phyloP scores from a whole-genome alignment of 2,329 filamentous ascomycete species.

The Penicillium polonicum region DNA sequence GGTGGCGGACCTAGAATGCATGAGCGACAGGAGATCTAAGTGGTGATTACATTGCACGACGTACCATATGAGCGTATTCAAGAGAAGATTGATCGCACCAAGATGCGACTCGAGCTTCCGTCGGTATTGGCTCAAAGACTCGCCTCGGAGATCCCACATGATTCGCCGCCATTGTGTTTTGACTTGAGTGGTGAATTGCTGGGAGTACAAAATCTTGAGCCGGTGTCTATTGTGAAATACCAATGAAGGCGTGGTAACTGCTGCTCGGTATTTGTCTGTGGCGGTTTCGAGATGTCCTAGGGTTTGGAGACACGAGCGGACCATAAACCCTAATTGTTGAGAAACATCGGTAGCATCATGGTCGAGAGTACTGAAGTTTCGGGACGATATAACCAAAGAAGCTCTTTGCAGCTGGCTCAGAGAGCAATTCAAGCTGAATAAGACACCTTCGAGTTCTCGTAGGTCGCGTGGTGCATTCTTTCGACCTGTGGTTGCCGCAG shows the following conservation, averaged over 20 bases:
- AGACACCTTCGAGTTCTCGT: background rate
- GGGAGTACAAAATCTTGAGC: background rate
- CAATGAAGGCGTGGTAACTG: background rate
- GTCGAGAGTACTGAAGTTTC: background rate
- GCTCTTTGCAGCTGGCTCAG: background rate
- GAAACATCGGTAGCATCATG: background rate
- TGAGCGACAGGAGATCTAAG: background rate
- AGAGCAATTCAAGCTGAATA: background rate
- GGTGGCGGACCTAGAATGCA: background rate
- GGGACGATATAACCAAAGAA: background rate
- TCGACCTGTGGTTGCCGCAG: background rate
- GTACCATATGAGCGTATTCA: constrained; percentile 2
- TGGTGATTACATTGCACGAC: background rate
- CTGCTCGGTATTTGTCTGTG: background rate
- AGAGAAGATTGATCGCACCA: background rate
- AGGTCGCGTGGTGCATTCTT: background rate
- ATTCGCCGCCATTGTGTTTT: constrained; percentile 1
- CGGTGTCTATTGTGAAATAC: background rate
- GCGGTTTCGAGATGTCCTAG: background rate
- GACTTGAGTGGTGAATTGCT: background rate
- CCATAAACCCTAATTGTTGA: background rate
- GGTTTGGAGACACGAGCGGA: background rate
- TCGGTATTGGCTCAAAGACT: constrained; percentile 3
- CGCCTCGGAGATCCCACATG: constrained; percentile 2
- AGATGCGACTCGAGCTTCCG: constrained; percentile 7